Base-by-base conservation (phyloP, 176 grass and related monocot species). In the Oropetium thomaeum region DNA sequence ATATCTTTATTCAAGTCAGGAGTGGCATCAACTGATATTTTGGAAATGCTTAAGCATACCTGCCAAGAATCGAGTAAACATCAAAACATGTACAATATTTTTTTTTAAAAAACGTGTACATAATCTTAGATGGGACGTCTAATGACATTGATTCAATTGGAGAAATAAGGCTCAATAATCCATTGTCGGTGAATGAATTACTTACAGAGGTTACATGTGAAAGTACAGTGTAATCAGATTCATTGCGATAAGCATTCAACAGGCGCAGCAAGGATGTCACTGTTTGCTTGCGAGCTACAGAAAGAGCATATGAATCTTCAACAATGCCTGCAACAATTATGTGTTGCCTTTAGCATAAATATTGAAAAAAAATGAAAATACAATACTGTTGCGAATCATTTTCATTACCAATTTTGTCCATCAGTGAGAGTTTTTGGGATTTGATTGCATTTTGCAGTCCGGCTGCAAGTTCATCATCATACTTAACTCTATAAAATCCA, bases 401-500 rank as follows among this genome's bases (percentile, higher is more conserved):
- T 17, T 70, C 34, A 26, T 80, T 88, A 98, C 95, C 95, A 43
- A 94, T 89, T 81, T 89, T 92, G 86, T 98, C 95, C 78, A 71
- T 94, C 71, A 89, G 62, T 49, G 86, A 87, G 39, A 94, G 78
- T 42, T 90, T 80, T 29, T 90, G 85, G 49, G 75, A 59, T 69
- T 98, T 82, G 69, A 94, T 83, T 32, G 91, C 95, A 32, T 83
- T 88, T 84, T 71, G 59, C 59, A 98, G 89, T 73, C 91, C 78
- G 72, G 75, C 75, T 73, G 84, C 81, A 86, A 98, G 88, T 81
- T 92, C 81, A 84, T 90, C 87, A 86, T 98, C 95, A 76, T 98
- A 98, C 65, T 94, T 92, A 37, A 94, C 89, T 73, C 95, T 80
- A 59, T 92, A 98, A 79, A 98, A 98, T 57, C 95, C 89, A 72